Conservation (phyloP, 495 filamentous ascomycete genomes). For the Penicillium lividum region DNA sequence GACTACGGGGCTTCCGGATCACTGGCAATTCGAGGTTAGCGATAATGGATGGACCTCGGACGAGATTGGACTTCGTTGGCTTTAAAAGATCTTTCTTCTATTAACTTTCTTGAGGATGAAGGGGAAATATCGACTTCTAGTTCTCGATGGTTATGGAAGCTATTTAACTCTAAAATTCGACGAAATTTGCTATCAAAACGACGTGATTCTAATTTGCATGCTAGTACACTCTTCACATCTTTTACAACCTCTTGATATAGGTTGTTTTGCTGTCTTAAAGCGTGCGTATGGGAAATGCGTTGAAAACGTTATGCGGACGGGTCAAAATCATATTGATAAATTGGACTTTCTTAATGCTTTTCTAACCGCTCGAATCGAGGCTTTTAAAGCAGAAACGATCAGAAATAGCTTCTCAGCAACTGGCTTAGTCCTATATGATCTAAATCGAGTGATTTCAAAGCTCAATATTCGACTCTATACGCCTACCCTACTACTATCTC, state of each 20-base stretch:
- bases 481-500: not conserved
- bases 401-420: slow-evolving; percentile 3
- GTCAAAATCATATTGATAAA: not conserved
- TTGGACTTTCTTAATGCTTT: not conserved
- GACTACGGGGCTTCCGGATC: not conserved
- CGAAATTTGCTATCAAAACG: not conserved
- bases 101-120: not conserved
- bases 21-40: not conserved
- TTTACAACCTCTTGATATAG: no score
- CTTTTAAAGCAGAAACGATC: not conserved
- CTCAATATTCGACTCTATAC: not conserved
- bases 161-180: slow-evolving; percentile 5
- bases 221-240: not conserved
- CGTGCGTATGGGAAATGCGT: not conserved
- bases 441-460: not conserved
- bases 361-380: not conserved
- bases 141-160: not conserved
- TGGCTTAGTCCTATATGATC: not conserved
- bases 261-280: no score
- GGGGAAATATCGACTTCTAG: not conserved
- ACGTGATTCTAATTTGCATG: not conserved
- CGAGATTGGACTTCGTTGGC: no score
- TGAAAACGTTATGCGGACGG: not conserved
- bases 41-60: not conserved
- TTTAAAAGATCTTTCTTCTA: slow-evolving; percentile 5